phyloP scores from a whole-genome alignment of 257 asterid species.

The Marsdenia floribunda region DNA sequence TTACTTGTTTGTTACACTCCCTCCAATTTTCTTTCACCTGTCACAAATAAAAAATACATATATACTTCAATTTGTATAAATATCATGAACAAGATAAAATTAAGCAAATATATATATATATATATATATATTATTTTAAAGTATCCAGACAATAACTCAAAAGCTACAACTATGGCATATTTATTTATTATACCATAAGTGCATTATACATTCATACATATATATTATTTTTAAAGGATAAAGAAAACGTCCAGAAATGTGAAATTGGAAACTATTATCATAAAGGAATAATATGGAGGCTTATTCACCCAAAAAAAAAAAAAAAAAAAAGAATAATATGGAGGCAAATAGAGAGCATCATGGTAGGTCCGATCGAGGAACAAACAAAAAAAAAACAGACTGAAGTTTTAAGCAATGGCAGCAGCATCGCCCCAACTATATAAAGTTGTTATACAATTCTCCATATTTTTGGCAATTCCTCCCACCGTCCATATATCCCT shows the following conservation, averaged over 20 bases:
- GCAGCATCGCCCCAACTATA: not conserved
- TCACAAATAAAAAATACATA: no score
- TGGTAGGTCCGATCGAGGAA: not conserved
- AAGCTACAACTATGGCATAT: no score
- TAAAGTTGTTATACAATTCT: not conserved
- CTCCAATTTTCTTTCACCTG: no score
- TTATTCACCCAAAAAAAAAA: no score
- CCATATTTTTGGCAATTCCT: not conserved
- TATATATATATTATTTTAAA: no score
- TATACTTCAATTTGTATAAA: not conserved
- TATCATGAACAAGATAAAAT: not conserved
- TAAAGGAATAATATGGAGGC: not conserved
- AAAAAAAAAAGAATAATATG: conserved; percentile 2
- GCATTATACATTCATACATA: no score
- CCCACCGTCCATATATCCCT: not conserved
- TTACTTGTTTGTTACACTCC: no score
- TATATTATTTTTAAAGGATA: no score
- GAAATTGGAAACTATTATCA: not conserved
- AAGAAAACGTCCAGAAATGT: no score
- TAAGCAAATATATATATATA: no score
- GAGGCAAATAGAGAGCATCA: not conserved
- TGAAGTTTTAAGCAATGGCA: not conserved
- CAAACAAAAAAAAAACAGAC: not conserved
- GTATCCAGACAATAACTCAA: no score
- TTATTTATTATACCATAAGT: no score